phyloP scores from a whole-genome alignment of 768 basidiomycete species.

The Lactarius pseudohatsudake region DNA sequence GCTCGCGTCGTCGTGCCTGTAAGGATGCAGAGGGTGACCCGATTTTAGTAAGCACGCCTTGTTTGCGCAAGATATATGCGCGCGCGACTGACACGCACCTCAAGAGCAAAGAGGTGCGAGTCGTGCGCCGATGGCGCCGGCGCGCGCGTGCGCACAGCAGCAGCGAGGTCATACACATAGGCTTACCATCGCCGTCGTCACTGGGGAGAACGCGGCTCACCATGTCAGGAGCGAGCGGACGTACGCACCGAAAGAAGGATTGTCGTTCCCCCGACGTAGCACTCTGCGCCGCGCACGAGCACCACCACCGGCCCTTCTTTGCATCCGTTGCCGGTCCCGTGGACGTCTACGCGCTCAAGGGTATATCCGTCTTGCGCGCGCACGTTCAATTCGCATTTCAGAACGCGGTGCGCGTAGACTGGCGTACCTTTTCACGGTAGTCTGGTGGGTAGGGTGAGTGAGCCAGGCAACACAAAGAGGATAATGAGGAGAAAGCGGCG shows the following conservation, averaged over 20 bases:
- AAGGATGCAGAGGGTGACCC: neutral
- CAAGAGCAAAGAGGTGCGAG: conserved; percentile 72
- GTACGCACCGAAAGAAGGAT: conserved; percentile 80
- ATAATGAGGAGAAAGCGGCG: neutral
- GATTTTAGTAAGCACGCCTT: neutral
- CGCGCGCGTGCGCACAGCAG: conserved; percentile 53
- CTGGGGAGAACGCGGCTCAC: neutral
- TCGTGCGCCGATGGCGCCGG: conserved; percentile 75
- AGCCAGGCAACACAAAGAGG: too few relatives aligned
- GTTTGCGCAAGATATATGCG: too few relatives aligned
- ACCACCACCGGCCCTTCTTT: conserved; percentile 2
- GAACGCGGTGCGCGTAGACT: neutral
- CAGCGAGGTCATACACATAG: conserved; percentile 78
- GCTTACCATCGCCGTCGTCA: conserved; percentile 50
- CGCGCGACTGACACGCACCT: conserved; percentile 46
- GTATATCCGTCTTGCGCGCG: conserved; percentile 81
- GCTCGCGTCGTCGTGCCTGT: conserved; percentile 20
- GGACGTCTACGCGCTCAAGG: conserved; percentile 72
- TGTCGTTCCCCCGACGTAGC: conserved; percentile 86
- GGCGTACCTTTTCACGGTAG: conserved; percentile 74
- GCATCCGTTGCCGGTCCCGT: conserved; percentile 37
- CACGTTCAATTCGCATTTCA: neutral
- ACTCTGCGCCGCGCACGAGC: conserved; percentile 62
- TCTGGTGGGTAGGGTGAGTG: conserved; percentile 40
- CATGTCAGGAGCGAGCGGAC: neutral